Evolutionary conservation across 2,329 filamentous ascomycete species (phyloP).

Genomic region (Scleromitrula shiraiana): DNA sequence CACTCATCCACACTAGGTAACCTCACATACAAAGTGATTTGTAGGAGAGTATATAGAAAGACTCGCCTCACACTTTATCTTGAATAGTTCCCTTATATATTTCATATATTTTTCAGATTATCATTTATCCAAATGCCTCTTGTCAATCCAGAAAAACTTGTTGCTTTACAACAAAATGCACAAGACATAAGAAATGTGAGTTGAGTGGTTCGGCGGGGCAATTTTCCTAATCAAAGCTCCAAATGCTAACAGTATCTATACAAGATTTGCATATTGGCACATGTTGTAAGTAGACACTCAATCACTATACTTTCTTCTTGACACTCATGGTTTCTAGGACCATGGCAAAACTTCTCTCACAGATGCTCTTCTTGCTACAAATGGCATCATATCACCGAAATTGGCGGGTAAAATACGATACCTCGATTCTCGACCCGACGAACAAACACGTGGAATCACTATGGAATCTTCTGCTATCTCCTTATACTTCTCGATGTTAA

Average conservation of each 20-base stretch:
- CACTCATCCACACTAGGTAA: too few species aligned
- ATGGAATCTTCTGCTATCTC: conserved; percentile 99
- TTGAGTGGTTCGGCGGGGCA: conserved; percentile 22
- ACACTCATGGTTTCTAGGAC: conserved; percentile 45
- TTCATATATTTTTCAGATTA: conserved; percentile 11
- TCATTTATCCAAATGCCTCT: conserved; percentile 62
- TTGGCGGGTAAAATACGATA: conserved; percentile 97
- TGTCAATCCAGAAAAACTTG: conserved; percentile 82
- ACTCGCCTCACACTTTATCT: too few species aligned
- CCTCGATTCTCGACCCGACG: conserved; percentile 90
- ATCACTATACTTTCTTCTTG: neutral
- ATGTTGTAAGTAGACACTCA: conserved; percentile 55
- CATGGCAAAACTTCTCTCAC: conserved; percentile 98
- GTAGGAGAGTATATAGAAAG: too few species aligned
- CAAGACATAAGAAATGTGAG: conserved; percentile 88
- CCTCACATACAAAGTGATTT: too few species aligned
- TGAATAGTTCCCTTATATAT: neutral
- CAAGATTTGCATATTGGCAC: conserved; percentile 89
- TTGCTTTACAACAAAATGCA: conserved; percentile 78
- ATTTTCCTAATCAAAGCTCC: conserved; percentile 4
- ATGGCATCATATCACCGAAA: conserved; percentile 98
- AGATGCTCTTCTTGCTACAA: conserved; percentile 92
- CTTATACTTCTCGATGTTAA: conserved; percentile 85
- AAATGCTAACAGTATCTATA: conserved; percentile 15
- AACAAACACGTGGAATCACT: conserved; percentile 94